Evolutionary conservation across 2,329 filamentous ascomycete species (phyloP).

Genomic region (Cladosporium colombiae): DNA sequence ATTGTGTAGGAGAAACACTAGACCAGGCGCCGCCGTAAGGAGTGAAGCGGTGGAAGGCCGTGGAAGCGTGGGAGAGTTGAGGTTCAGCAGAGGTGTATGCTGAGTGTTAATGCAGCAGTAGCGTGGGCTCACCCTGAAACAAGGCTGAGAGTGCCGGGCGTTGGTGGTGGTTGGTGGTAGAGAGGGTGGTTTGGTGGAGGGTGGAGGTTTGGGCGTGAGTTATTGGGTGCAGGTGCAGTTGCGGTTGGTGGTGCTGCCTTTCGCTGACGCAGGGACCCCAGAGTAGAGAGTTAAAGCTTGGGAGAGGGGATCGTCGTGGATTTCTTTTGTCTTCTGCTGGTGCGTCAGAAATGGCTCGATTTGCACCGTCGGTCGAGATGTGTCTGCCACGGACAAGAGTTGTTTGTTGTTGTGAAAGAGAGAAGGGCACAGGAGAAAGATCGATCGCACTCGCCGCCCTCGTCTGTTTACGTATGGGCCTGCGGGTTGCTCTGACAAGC

Average conservation of each 20-base stretch:
- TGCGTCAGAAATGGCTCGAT: background rate
- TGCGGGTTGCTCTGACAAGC: constrained; percentile 9
- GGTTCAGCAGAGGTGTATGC: background rate
- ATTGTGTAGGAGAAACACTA: background rate
- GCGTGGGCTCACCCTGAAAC: background rate
- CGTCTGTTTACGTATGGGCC: constrained; percentile 10
- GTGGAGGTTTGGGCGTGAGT: background rate
- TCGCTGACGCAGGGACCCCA: constrained; percentile 17
- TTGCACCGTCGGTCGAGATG: background rate
- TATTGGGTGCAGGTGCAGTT: constrained; percentile 5
- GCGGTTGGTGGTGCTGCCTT: constrained; percentile 10
- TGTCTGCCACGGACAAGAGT: background rate
- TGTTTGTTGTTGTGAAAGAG: background rate
- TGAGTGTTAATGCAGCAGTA: background rate
- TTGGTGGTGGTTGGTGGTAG: background rate
- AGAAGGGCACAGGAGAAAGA: background rate
- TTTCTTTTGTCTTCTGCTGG: background rate
- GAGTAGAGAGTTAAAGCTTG: constrained; percentile 8
- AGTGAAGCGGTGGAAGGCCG: constrained; percentile 12
- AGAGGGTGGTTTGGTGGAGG: background rate
- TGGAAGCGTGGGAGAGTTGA: background rate
- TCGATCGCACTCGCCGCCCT: background rate
- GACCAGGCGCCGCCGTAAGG: constrained; percentile 18
- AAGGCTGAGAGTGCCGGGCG: constrained; percentile 11
- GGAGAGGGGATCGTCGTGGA: background rate